Percentiles rank a stretch among this genome's conserved stretches.
Evolutionary conservation across 345 rosid genomes (phyloP).

Genomic region (Brassica carinata): DNA sequence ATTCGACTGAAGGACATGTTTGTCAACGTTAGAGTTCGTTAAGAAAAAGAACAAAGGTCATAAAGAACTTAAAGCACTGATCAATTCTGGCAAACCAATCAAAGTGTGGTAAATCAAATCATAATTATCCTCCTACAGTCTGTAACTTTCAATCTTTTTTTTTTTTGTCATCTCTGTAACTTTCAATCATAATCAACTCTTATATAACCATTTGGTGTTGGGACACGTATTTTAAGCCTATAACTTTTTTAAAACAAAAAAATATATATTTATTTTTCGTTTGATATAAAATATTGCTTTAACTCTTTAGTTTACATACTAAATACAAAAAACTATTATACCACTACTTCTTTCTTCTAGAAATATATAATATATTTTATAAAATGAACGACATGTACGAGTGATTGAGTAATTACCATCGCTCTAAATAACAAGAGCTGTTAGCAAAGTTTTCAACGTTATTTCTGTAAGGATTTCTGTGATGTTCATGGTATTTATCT

Average conservation of each 20-base stretch:
- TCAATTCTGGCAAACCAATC: slow-evolving; percentile 15
- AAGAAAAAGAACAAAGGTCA: slow-evolving; percentile 11
- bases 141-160: slow-evolving; percentile 15
- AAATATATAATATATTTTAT: not conserved
- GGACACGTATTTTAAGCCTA: slow-evolving; percentile 19
- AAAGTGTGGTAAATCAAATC: slow-evolving; percentile 22
- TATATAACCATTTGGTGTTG: slow-evolving; percentile 13
- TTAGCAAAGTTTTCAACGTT: not conserved
- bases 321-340: not conserved
- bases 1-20: slow-evolving; percentile 1
- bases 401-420: not conserved
- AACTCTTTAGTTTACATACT: not conserved
- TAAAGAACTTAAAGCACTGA: slow-evolving; percentile 12
- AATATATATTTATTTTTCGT: not conserved
- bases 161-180: no score
- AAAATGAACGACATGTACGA: not conserved
- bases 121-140: not conserved
- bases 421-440: not conserved
- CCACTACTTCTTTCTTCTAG: not conserved
- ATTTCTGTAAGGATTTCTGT: not conserved
- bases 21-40: slow-evolving; percentile 27
- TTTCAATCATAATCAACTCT: not conserved
- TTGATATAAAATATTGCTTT: not conserved
- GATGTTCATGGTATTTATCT: not conserved
- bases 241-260: not conserved